These are phyloP conservation scores for Suillus sp. DNA, from an alignment of 768 basidiomycete species.

Conservation along the genomic window DNA sequence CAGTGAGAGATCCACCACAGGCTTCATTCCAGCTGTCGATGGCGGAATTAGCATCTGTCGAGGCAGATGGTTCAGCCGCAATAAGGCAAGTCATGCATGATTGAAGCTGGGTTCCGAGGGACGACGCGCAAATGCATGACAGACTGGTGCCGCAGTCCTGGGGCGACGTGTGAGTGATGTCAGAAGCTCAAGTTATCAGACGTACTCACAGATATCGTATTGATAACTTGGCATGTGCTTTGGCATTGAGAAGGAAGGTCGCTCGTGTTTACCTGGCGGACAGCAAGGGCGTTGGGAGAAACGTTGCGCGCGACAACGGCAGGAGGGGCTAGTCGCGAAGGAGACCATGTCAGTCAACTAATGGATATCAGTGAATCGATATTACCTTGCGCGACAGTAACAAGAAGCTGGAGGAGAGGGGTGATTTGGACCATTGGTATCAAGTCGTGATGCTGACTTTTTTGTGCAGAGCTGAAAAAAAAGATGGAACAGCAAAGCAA, in stretches of 20 bases:
- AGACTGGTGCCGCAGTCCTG: conserved; percentile 17
- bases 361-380: neutral
- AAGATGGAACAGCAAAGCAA: neutral
- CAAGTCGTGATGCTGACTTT: neutral
- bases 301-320: neutral
- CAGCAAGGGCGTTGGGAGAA: conserved; percentile 18
- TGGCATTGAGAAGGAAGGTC: conserved; percentile 24
- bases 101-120: conserved; percentile 18
- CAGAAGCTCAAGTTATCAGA: too few species aligned
- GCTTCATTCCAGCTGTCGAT: conserved; percentile 21
- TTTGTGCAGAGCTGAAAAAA: neutral
- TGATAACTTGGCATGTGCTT: conserved; percentile 23
- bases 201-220: conserved; percentile 21
- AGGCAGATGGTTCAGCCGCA: neutral
- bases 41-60: conserved; percentile 13
- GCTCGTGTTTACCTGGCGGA: conserved; percentile 21
- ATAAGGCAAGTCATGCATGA: conserved; percentile 27
- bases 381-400: conserved; percentile 20
- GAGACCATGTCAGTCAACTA: neutral
- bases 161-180: neutral
- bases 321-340: conserved; percentile 2
- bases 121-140: conserved; percentile 18
- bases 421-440: conserved; percentile 26
- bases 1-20: conserved; percentile 23
- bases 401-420: conserved; percentile 19